phyloP scores from a whole-genome alignment of 2,329 filamentous ascomycete genomes.

The Penicillium sp. region DNA sequence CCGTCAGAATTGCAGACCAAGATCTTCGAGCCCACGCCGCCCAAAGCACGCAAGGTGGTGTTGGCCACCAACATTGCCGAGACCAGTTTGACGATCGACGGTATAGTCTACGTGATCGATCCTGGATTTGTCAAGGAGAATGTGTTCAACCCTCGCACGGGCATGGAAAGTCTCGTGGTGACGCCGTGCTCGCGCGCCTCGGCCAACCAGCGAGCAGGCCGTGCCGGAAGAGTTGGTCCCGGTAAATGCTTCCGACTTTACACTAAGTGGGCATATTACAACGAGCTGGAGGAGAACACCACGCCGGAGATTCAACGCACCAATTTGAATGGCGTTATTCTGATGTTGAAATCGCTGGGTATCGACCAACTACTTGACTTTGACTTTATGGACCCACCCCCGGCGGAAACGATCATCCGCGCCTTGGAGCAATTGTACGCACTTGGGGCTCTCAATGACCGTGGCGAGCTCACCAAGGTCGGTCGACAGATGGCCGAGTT shows the following conservation, averaged over 20 bases:
- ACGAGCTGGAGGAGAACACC: slow-evolving; percentile 88
- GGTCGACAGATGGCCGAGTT: slow-evolving; percentile 95
- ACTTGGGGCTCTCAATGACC: slow-evolving; percentile 82
- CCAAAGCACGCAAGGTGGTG: slow-evolving; percentile 82
- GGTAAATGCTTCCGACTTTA: slow-evolving; percentile 94
- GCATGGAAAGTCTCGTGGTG: slow-evolving; percentile 88
- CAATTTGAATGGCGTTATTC: slow-evolving; percentile 78
- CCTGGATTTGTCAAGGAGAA: slow-evolving; percentile 95
- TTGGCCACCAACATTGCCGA: slow-evolving; percentile 96
- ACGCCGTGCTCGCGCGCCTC: slow-evolving; percentile 89
- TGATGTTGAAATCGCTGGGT: slow-evolving; percentile 83
- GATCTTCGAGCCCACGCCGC: slow-evolving; percentile 91
- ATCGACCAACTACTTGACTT: slow-evolving; percentile 93
- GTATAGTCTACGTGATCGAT: slow-evolving; percentile 94
- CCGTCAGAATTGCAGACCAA: slow-evolving; percentile 87
- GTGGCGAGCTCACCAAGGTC: slow-evolving; percentile 83
- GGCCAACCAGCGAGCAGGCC: slow-evolving; percentile 87
- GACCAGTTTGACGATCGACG: slow-evolving; percentile 91
- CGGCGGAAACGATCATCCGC: slow-evolving; percentile 82
- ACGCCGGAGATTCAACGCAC: slow-evolving; percentile 91
- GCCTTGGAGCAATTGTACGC: slow-evolving; percentile 90
- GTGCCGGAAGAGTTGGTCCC: slow-evolving; percentile 86
- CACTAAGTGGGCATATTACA: slow-evolving; percentile 90
- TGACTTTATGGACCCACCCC: slow-evolving; percentile 92
- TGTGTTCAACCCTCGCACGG: slow-evolving; percentile 83